Evolutionary conservation across 2,329 filamentous ascomycete species (phyloP), one percentile per base, ranked within the genome.

Genomic region (Beauveria caledonica): DNA sequence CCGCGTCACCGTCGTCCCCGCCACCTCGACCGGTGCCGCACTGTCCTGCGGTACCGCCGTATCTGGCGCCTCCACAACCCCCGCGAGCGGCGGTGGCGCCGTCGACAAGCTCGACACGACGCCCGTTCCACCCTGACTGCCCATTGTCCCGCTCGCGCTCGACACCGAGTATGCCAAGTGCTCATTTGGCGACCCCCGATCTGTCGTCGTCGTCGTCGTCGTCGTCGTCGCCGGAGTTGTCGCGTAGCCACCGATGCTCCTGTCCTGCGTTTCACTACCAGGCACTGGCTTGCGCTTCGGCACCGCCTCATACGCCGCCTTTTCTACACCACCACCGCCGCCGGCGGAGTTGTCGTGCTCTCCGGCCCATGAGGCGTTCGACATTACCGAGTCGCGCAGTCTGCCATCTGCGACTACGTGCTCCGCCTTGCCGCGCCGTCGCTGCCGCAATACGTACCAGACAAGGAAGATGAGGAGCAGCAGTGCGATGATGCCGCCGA

Each of bases 21-120:
- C n/a, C 40, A 60, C 58, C 33, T 60, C 58, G 15, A 53, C 58
- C 50, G 58, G 58, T n/a, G 49, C 36, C 5, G 25, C 45, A n/a
- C 45, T 29, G 9, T 19, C 58, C 25, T n/a, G 33, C 21, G 36
- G n/a, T 13, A 60, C 40, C 3, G 5, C 15, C 27, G 58, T 53
- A 19, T 60, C 58, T 13, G 58, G 58, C 9, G 49, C 58, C 17
- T 60, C 58, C 27, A 60, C 49, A 1, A 53, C 58, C 2, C 58
- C 50, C 15, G 21, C 58, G 3, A 60, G 36, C 36, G 46, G 46
- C 39, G 39, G 40, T 17, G 48, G 48, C 21, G 33, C 50, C 6
- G 49, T 21, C 19, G 40, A 60, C 39, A 40, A 1, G 27, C 29
- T 44, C 3, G 58, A 46, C 19, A 51, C 49, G 49, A 9, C 27